phyloP scores from a whole-genome alignment of 345 rosid genomes.

The Eucalyptus sp. region DNA sequence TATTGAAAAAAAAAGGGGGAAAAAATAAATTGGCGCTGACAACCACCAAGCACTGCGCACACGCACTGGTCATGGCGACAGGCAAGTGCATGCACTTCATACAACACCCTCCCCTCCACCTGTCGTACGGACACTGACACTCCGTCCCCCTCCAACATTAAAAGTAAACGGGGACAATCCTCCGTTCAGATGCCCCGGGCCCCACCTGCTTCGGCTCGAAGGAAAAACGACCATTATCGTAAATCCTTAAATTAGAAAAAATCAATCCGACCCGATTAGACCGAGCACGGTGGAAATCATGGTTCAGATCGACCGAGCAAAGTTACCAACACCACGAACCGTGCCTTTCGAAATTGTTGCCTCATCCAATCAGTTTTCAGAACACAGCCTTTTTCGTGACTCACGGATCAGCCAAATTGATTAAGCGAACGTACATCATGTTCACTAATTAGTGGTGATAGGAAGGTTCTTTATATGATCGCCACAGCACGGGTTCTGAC shows the following conservation, averaged over 20 bases:
- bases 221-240: background rate
- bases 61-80: background rate
- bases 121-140: background rate
- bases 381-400: rapidly evolving
- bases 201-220: background rate
- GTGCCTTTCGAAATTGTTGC: too few relatives aligned
- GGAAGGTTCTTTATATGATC: too few relatives aligned
- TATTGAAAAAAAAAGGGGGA: background rate
- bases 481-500: rapidly evolving
- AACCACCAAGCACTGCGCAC: background rate
- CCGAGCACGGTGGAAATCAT: background rate
- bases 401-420: rapidly evolving
- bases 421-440: rapidly evolving
- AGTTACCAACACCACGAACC: too few relatives aligned
- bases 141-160: background rate
- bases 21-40: background rate
- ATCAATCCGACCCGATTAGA: background rate
- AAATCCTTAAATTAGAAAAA: background rate
- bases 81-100: background rate
- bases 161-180: background rate
- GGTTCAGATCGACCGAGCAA: too few relatives aligned
- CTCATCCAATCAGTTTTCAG: rapidly evolving
- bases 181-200: background rate
- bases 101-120: background rate
- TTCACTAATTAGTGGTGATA: too few relatives aligned